Evolutionary conservation across 202 grass and related monocot species (phyloP).

Genomic region (Eragrostis tef): DNA sequence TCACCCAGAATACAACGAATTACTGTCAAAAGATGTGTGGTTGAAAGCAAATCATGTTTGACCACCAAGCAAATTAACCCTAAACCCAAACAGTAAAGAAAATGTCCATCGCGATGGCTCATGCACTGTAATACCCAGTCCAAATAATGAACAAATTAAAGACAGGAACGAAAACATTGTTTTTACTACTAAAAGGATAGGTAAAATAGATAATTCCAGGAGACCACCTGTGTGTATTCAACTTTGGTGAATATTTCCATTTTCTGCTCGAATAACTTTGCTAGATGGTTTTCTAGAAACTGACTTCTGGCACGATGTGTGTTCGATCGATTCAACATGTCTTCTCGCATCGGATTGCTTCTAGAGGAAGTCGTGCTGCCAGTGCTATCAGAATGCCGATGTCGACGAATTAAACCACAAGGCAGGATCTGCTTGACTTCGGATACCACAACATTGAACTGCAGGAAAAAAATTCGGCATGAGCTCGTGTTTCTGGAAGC

Average conservation of each 20-base stretch:
- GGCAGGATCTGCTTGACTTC: constrained; percentile 92
- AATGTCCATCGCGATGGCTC: neutral
- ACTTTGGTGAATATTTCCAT: constrained; percentile 99
- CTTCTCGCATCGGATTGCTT: constrained; percentile 88
- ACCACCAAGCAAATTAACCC: constrained; percentile 33
- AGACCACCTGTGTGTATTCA: constrained; percentile 88
- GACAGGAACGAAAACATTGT: constrained; percentile 35
- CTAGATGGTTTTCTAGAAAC: constrained; percentile 98
- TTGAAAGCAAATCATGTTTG: constrained; percentile 21
- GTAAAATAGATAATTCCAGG: constrained; percentile 26
- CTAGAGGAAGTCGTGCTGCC: constrained; percentile 94
- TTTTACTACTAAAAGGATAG: constrained; percentile 37
- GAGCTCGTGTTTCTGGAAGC: constrained; percentile 23
- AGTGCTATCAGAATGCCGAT: constrained; percentile 89
- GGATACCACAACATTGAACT: constrained; percentile 80
- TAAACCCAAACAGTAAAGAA: neutral
- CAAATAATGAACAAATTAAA: constrained; percentile 30
- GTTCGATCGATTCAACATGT: constrained; percentile 76
- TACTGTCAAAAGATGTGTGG: constrained; percentile 18
- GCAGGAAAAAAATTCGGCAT: constrained; percentile 27
- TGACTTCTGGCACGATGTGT: constrained; percentile 82
- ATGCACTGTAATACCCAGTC: constrained; percentile 12
- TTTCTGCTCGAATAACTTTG: constrained; percentile 98
- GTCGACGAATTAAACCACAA: constrained; percentile 77
- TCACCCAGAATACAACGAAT: constrained; percentile 38